A percentile compares a stretch with the other conserved stretches of the same genome.
phyloP scores from a whole-genome alignment of 75 land plant species.

The Ceratopteris richardii region DNA sequence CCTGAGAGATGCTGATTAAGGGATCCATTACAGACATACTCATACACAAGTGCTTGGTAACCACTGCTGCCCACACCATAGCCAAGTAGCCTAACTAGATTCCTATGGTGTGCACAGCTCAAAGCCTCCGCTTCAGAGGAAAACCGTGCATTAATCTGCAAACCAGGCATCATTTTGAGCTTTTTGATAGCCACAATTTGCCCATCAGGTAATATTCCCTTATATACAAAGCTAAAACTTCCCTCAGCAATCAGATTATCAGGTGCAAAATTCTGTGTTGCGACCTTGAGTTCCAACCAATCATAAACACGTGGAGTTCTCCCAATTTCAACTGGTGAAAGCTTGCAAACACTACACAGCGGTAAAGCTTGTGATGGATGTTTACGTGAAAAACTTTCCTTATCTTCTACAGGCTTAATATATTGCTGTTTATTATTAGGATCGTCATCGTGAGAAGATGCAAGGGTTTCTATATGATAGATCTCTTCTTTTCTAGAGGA shows the following conservation, averaged over 20 bases:
- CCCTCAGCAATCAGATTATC: slow-evolving; percentile 38
- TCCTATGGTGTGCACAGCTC: slow-evolving; percentile 46
- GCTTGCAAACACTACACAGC: slow-evolving; percentile 26
- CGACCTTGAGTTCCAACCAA: slow-evolving; percentile 25
- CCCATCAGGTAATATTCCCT: slow-evolving; percentile 30
- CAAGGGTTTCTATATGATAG: not conserved
- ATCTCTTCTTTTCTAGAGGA: no score
- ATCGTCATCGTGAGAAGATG: not conserved
- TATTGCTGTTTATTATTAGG: not conserved
- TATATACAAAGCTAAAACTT: slow-evolving; percentile 37
- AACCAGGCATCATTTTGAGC: slow-evolving; percentile 22
- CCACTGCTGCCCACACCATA: slow-evolving; percentile 24
- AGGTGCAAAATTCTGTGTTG: slow-evolving; percentile 23
- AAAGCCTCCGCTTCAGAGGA: slow-evolving; percentile 30
- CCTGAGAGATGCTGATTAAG: slow-evolving; percentile 38
- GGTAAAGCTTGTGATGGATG: slow-evolving; percentile 7
- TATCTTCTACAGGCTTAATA: not conserved
- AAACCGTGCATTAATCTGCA: slow-evolving; percentile 32
- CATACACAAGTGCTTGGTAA: slow-evolving; percentile 36
- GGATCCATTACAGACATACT: slow-evolving; percentile 46
- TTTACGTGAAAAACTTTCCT: not conserved
- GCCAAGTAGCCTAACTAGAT: slow-evolving; percentile 50
- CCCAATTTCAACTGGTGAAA: slow-evolving; percentile 11
- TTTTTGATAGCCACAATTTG: slow-evolving; percentile 34
- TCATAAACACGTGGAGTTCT: slow-evolving; percentile 23